Evolutionary conservation across 1,284 basidiomycete genomes (phyloP).

Genomic region (Pyrrhoderma noxium): DNA sequence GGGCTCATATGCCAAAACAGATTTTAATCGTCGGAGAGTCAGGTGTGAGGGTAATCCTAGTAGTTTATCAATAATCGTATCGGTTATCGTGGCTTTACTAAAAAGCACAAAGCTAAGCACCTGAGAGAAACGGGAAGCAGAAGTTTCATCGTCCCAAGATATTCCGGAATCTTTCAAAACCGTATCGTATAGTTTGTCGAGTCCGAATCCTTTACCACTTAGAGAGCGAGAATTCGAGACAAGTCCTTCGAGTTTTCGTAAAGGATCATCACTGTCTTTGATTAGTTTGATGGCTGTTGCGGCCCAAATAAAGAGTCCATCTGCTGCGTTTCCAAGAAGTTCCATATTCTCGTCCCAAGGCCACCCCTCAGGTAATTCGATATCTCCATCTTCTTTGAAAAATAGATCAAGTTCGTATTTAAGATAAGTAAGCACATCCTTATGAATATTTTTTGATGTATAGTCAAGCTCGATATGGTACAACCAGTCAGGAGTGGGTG

Average conservation of each 20-base stretch:
- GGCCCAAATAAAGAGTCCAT: conserved; percentile 9
- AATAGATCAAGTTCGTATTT: background rate
- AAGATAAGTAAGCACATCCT: background rate
- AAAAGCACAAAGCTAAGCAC: background rate
- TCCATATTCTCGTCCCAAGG: background rate
- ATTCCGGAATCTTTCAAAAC: conserved; percentile 2
- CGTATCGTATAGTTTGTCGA: conserved; percentile 2
- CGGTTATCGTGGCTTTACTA: conserved; percentile 1
- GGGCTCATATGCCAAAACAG: background rate
- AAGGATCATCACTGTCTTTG: background rate
- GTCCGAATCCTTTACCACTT: background rate
- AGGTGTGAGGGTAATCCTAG: conserved; percentile 1
- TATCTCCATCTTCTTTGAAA: background rate
- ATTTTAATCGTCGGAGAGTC: background rate
- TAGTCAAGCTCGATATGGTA: background rate
- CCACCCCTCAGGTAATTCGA: background rate
- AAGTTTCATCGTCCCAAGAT: background rate
- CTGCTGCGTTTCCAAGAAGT: background rate
- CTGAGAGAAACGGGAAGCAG: background rate
- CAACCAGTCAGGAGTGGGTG: background rate
- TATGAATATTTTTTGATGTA: background rate
- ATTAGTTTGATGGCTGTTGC: conserved; percentile 1
- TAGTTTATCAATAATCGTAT: background rate
- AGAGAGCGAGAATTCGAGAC: background rate
- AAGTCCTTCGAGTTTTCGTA: background rate